These are phyloP conservation scores for Neonectria neomacrospora DNA, from an alignment of 2,329 filamentous ascomycete genomes.

Conservation along the genomic window DNA sequence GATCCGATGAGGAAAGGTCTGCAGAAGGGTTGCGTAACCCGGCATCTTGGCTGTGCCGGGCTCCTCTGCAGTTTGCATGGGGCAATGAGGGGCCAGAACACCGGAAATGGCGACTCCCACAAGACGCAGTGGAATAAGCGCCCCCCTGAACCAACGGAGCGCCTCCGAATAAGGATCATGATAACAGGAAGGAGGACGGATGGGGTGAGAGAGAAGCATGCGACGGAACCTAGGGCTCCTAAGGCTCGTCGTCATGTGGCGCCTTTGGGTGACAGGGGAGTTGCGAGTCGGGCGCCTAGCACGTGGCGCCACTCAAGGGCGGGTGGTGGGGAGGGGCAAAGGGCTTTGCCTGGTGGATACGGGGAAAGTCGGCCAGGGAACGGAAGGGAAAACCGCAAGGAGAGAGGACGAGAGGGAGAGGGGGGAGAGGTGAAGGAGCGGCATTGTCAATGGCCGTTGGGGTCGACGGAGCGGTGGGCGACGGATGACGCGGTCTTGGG, in stretches of 20 bases:
- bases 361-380: conserved; percentile 35
- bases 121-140: conserved; percentile 22
- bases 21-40: conserved; percentile 22
- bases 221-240: conserved; percentile 2
- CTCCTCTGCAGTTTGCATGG: conserved; percentile 26
- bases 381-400: conserved; percentile 16
- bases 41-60: conserved; percentile 25
- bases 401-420: neutral
- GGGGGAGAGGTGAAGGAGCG: conserved; percentile 2
- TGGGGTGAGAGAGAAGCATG: conserved; percentile 27
- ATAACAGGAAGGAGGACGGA: conserved; percentile 8
- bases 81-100: conserved; percentile 24
- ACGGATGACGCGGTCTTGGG: conserved; percentile 22
- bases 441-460: conserved; percentile 5
- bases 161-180: conserved; percentile 17
- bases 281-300: conserved; percentile 40
- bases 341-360: conserved; percentile 29
- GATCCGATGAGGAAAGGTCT: conserved; percentile 53
- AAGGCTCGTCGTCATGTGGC: conserved; percentile 8
- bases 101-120: conserved; percentile 23
- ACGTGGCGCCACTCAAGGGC: conserved; percentile 45
- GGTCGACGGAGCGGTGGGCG: neutral
- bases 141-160: conserved; percentile 31
- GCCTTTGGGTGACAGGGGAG: conserved; percentile 27
- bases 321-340: conserved; percentile 35